phyloP scores from a whole-genome alignment of 495 filamentous ascomycete genomes.

The Emericellopsis terricola region DNA sequence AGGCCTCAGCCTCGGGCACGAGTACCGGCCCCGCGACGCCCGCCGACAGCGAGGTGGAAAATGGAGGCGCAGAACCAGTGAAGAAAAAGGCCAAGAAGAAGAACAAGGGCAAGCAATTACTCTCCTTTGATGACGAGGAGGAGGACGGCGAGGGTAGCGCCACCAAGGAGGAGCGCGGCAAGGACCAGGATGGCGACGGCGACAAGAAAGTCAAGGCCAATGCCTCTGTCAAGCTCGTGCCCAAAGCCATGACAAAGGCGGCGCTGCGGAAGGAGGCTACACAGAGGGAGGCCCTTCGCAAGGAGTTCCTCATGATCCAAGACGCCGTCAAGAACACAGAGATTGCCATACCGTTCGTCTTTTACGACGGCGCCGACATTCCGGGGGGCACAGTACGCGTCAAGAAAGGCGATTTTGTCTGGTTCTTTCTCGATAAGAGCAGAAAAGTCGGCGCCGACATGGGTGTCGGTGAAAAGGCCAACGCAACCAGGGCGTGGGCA shows the following conservation, averaged over 20 bases:
- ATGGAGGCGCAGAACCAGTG: conserved; percentile 13
- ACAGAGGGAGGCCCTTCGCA: conserved; percentile 63
- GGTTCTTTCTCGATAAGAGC: conserved; percentile 82
- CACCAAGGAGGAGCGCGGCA: conserved; percentile 40
- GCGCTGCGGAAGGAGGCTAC: conserved; percentile 65
- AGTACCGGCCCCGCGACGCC: conserved; percentile 23
- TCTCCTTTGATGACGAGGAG: conserved; percentile 23
- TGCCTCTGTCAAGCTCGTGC: conserved; percentile 43
- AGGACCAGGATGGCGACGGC: conserved; percentile 55
- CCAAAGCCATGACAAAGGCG: conserved; percentile 74
- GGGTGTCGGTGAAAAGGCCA: conserved; percentile 47
- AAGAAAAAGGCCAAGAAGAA: conserved; percentile 21
- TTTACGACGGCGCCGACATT: conserved; percentile 97
- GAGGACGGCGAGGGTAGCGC: conserved; percentile 15
- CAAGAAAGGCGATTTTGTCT: conserved; percentile 82
- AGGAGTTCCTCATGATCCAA: conserved; percentile 70
- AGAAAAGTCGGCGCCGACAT: conserved; percentile 76
- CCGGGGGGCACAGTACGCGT: conserved; percentile 63
- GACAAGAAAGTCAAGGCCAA: conserved; percentile 50
- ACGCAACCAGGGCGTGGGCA: conserved; percentile 71
- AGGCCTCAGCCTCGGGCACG: conserved; percentile 32
- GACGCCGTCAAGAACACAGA: conserved; percentile 79
- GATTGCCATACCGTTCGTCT: conserved; percentile 86
- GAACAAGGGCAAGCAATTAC: conserved; percentile 17
- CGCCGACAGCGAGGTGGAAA: conserved; percentile 20